Percentiles rank a stretch among this genome's conserved stretches.
Conservation (phyloP, 495 filamentous ascomycete species). For the Terfezia claveryi region DNA sequence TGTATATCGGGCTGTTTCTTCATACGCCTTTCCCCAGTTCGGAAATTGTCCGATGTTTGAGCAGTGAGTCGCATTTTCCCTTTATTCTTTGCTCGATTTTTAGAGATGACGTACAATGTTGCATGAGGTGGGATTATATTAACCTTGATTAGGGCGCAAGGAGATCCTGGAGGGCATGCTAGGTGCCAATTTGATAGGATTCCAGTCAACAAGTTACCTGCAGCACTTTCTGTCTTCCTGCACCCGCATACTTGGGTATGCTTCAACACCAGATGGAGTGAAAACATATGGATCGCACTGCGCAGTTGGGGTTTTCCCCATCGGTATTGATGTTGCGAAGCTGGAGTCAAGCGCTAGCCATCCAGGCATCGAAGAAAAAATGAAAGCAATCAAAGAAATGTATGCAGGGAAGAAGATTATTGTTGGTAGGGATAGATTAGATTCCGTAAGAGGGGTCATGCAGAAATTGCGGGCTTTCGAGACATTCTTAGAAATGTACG, state of each 20-base stretch:
- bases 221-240: slow-evolving; percentile 84
- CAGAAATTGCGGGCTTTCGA: slow-evolving; percentile 90
- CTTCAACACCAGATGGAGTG: slow-evolving; percentile 16
- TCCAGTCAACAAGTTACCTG: slow-evolving; percentile 83
- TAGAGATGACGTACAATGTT: neutral
- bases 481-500: slow-evolving; percentile 65
- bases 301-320: slow-evolving; percentile 73
- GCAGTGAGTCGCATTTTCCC: neutral
- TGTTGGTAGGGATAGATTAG: slow-evolving; percentile 77
- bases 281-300: slow-evolving; percentile 62
- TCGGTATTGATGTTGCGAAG: slow-evolving; percentile 60
- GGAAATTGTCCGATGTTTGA: slow-evolving; percentile 46
- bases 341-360: slow-evolving; percentile 48
- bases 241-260: slow-evolving; percentile 65
- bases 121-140: too few relatives aligned
- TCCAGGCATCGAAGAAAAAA: slow-evolving; percentile 41
- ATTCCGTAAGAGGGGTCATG: slow-evolving; percentile 69
- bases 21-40: slow-evolving; percentile 87
- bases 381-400: slow-evolving; percentile 39
- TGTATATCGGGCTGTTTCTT: slow-evolving; percentile 78
- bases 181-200: slow-evolving; percentile 73
- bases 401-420: slow-evolving; percentile 77
- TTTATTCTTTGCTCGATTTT: neutral
- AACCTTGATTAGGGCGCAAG: slow-evolving; percentile 34
- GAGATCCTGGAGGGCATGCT: slow-evolving; percentile 72